Evolutionary conservation across 1,284 basidiomycete species (phyloP), one percentile per base, ranked within the genome.

Genomic region (Boletellus deceptivus): DNA sequence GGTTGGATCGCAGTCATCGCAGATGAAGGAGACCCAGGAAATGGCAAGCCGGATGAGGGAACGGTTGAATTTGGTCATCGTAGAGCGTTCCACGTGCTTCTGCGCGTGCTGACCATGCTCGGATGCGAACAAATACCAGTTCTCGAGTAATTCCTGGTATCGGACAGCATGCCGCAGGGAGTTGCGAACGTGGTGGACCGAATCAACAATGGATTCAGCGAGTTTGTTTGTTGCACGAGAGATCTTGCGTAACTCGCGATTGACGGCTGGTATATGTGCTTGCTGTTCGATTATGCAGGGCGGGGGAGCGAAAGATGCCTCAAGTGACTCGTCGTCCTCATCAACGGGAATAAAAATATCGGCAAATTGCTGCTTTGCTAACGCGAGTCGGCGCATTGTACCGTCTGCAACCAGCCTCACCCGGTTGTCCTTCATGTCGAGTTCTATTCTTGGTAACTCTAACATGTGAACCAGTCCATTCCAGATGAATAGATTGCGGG

Each of bases 1-100:
- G 40, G 93, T 91, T 2, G 94, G 93, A 61, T 98, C 91, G 72
- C 97, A 99, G 62, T 96, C 93, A 66, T 98, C 95, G 70, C 93
- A 98, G 56, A 99, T 97, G 74, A 99, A 99, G 24, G 92, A 87
- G 24, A 99, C 92, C 97, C 97, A 99, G 18, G 91, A 89, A 59
- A 98, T 97, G 3, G 93, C 91, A 39, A 97, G 80, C 55, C 85
- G 85, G 70, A 95, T 89, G 34, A 98, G 76, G 7, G 89, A 75
- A 17, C 86, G 82, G 62, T 91, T 90, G 73, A 96, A 95, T 53
- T 88, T 85, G 52, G 80, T 74, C 57, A 89, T 73, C 2, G 83
- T 79, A 0, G 79, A 65, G 17, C 80, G 79, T 61, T 95, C 92
- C 86, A 96, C 91, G 67, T 91, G 86, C 57, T 88, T 84, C 59